Base-by-base conservation (phyloP, 2,329 filamentous ascomycete species). In the Stachybotrys chartarum region DNA sequence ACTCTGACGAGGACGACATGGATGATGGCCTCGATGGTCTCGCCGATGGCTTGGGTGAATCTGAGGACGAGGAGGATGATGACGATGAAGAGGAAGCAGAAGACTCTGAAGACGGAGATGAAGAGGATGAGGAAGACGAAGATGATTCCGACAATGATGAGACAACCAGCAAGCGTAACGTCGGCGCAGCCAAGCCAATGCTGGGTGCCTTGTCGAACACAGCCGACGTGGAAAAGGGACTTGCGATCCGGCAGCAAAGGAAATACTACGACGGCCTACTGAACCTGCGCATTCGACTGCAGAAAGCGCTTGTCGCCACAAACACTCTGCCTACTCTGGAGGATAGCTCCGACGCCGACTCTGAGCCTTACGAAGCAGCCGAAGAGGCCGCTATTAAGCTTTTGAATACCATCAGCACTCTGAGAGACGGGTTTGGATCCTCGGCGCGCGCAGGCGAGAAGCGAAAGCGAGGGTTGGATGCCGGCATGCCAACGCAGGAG, bases 231-330 rank as follows among this genome's bases (percentile, higher is more conserved):
- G 83, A 86, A 47, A 97, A 97, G 71, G 94, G 94, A 12, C 75
- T 82, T 54, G 93, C 93, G 0, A 90, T 99, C 44, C 93, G 91
- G 64, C 78, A 85, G 56, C 94, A 99, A 72, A 85, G 91, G 53
- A 87, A 86, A 58, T 84, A 87, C 1, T 99, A 96, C 66, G 93
- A 97, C 63, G 84, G 89, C 0, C 82, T 97, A 1, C 80, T 99
- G 35, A 96, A 96, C 72, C 82, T 91, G 14, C 86, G 94, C 18
- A 97, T 99, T 66, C 89, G 93, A 58, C 75, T 99, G 17, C 95
- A 99, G 70, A 97, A 97, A 70, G 91, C 90, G 1, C 74, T 99
- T 14, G 82, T 94, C 16, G 86, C 89, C 0, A 83, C 87, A 30
- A 97, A 97, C 70, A 87, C 91, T 1, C 77, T 95, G 46, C 70